These are phyloP conservation scores for Cystoderma amianthinum DNA, from an alignment of 768 basidiomycete genomes.

Conservation along the genomic window DNA sequence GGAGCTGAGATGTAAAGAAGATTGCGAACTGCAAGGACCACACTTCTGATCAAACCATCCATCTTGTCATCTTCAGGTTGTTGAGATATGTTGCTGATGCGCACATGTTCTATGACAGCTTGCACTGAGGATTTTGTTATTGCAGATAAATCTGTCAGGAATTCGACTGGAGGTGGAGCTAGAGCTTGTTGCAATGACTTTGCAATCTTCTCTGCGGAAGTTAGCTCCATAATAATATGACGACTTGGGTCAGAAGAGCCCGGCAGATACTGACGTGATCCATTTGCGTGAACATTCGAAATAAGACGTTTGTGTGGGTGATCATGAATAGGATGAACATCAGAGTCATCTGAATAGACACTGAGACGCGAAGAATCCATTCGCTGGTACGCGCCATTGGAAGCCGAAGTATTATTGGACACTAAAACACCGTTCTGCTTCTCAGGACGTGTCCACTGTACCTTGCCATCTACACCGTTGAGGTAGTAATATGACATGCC, in stretches of 20 bases:
- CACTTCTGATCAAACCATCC: slow-evolving; percentile 53
- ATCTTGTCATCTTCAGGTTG: slow-evolving; percentile 52
- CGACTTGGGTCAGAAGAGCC: slow-evolving; percentile 10
- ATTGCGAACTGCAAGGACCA: slow-evolving; percentile 70
- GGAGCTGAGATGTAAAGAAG: slow-evolving; percentile 64
- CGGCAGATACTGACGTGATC: slow-evolving; percentile 6
- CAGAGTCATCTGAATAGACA: slow-evolving; percentile 77
- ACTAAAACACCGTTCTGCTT: slow-evolving; percentile 10
- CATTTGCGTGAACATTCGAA: slow-evolving; percentile 17
- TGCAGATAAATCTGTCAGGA: slow-evolving; percentile 55
- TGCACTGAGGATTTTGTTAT: slow-evolving; percentile 53
- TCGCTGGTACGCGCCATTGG: slow-evolving; percentile 19
- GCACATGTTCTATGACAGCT: slow-evolving; percentile 56
- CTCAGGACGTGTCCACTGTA: slow-evolving; percentile 68
- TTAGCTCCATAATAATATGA: slow-evolving; percentile 36
- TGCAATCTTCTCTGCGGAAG: slow-evolving; percentile 63
- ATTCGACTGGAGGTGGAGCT: slow-evolving; percentile 48
- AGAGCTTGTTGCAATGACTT: slow-evolving; percentile 56
- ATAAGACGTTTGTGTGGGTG: slow-evolving; percentile 15
- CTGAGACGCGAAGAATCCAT: slow-evolving; percentile 42
- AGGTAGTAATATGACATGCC: slow-evolving; percentile 74
- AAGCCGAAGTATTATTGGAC: slow-evolving; percentile 13
- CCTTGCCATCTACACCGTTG: slow-evolving; percentile 63
- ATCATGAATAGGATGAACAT: slow-evolving; percentile 47
- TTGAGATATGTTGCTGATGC: slow-evolving; percentile 33